A percentile compares a stretch with the other conserved stretches of the same genome.
These are phyloP conservation scores for Sisymbrium irio DNA, from an alignment of 345 rosid genomes.

Conservation along the genomic window DNA sequence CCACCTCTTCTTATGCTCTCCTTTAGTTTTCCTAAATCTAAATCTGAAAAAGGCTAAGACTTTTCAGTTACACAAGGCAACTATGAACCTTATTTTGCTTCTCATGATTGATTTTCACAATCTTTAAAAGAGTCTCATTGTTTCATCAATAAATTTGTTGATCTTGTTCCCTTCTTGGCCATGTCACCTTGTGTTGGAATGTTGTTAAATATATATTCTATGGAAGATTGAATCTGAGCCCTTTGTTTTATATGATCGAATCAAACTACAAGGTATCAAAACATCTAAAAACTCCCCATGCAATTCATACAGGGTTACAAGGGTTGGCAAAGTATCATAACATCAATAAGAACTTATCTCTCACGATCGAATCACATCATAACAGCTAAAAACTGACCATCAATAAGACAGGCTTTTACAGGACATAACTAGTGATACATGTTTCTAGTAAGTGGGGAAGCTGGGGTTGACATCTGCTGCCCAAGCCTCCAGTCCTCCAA, in stretches of 20 bases:
- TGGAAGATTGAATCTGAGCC: neutral
- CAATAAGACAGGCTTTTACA: neutral
- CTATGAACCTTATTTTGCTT: slow-evolving; percentile 16
- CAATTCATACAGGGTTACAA: neutral
- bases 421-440: slow-evolving; percentile 13
- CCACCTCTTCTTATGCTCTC: neutral
- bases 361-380: neutral
- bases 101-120: neutral
- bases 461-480: slow-evolving; percentile 69
- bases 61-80: neutral
- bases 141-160: neutral
- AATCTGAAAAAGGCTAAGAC: neutral
- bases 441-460: slow-evolving; percentile 70
- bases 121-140: neutral
- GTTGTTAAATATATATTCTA: neutral
- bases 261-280: neutral
- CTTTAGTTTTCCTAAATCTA: neutral
- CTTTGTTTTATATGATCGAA: neutral
- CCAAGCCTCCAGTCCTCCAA: slow-evolving; percentile 89
- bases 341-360: neutral
- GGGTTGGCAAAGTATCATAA: neutral
- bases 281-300: neutral
- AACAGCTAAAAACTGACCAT: neutral
- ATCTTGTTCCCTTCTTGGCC: neutral
- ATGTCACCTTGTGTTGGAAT: no score